A percentile compares a stretch with the other conserved stretches of the same genome.
Evolutionary conservation across 2,329 filamentous ascomycete species (phyloP).

Genomic region (Orbilia brochopaga): DNA sequence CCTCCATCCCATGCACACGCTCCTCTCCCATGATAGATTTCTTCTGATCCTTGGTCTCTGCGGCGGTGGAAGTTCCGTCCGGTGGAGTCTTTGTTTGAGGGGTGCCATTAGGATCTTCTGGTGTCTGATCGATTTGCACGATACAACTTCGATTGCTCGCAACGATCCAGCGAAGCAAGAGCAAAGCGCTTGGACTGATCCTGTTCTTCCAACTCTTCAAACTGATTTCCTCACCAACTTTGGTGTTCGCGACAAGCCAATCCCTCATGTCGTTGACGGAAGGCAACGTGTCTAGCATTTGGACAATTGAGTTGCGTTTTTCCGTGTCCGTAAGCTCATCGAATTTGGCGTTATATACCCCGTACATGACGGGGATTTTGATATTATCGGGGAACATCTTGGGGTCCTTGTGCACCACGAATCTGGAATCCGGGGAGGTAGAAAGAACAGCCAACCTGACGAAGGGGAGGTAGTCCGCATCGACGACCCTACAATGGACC

Average conservation of each 20-base stretch:
- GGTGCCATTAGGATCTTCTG: slow-evolving; percentile 53
- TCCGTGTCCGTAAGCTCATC: slow-evolving; percentile 61
- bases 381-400: slow-evolving; percentile 2
- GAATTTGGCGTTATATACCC: slow-evolving; percentile 65
- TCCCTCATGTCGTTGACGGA: slow-evolving; percentile 66
- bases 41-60: slow-evolving; percentile 42
- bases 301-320: slow-evolving; percentile 64
- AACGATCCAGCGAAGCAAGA: slow-evolving; percentile 84
- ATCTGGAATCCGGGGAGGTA: slow-evolving; percentile 14
- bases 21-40: slow-evolving; percentile 57
- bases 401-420: slow-evolving; percentile 1
- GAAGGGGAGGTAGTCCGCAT: slow-evolving; percentile 60
- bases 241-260: slow-evolving; percentile 59
- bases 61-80: slow-evolving; percentile 25
- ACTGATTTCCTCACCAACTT: slow-evolving; percentile 52
- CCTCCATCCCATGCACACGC: slow-evolving; percentile 68
- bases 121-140: slow-evolving; percentile 69
- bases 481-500: slow-evolving; percentile 63
- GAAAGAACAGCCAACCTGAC: slow-evolving; percentile 56
- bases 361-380: slow-evolving; percentile 51
- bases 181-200: slow-evolving; percentile 70
- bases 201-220: slow-evolving; percentile 64
- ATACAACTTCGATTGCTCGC: slow-evolving; percentile 89
- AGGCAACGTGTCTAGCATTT: slow-evolving; percentile 67
- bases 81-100: slow-evolving; percentile 10